phyloP scores from a whole-genome alignment of 495 filamentous ascomycete genomes.

The Oidiodendron maius region DNA sequence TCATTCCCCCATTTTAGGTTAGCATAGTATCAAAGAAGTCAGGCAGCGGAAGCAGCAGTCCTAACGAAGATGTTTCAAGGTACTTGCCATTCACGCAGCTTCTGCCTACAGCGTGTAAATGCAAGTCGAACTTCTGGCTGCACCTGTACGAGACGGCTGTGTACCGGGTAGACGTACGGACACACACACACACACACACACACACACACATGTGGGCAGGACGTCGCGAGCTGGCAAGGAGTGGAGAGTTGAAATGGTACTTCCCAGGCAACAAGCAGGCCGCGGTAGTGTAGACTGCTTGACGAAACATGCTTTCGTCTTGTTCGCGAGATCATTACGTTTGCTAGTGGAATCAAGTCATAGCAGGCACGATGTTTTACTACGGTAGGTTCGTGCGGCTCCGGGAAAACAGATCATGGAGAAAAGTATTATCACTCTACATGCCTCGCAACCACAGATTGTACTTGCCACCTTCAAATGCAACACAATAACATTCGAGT shows the following conservation, averaged over 20 bases:
- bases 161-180: constrained; percentile 3
- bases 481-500: constrained; percentile 2
- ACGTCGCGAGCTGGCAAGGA: constrained; percentile 7
- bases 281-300: constrained; percentile 12
- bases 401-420: constrained; percentile 3
- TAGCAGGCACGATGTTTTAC: constrained; percentile 11
- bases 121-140: constrained; percentile 10
- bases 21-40: constrained; percentile 5
- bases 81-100: constrained; percentile 4
- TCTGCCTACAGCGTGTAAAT: constrained; percentile 3
- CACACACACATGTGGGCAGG: constrained; percentile 1
- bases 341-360: constrained; percentile 10
- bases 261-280: constrained; percentile 10
- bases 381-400: constrained; percentile 1
- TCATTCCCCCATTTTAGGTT: constrained; percentile 2
- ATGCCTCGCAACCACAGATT: constrained; percentile 3
- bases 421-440: too few relatives aligned
- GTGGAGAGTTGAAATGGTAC: constrained; percentile 12
- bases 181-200: constrained; percentile 8
- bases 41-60: constrained; percentile 6
- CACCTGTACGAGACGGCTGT: not conserved
- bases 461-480: constrained; percentile 2
- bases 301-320: constrained; percentile 11
- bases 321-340: constrained; percentile 12
- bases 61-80: constrained; percentile 9